phyloP scores from a whole-genome alignment of 495 filamentous ascomycete species.

The Glutinoglossum americanum region DNA sequence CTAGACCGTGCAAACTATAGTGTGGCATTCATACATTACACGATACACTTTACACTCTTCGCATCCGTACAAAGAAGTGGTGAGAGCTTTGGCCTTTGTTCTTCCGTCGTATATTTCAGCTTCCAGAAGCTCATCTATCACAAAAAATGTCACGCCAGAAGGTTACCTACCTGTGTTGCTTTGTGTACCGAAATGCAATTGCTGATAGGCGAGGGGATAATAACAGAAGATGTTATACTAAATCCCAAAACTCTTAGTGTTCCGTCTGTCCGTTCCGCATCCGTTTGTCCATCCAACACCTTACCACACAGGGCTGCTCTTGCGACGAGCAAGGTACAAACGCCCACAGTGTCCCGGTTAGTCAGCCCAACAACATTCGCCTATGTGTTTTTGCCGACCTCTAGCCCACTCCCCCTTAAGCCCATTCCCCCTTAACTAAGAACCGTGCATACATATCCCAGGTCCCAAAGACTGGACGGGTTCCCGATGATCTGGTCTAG shows the following conservation, averaged over 20 bases:
- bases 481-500: neutral
- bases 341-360: neutral
- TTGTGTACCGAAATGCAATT: too few species aligned
- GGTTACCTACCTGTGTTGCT: too few species aligned
- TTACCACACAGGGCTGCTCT: neutral
- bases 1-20: too few species aligned
- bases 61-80: too few species aligned
- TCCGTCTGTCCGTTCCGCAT: neutral
- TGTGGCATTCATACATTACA: too few species aligned
- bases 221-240: neutral
- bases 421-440: too few species aligned
- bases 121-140: too few species aligned
- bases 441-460: neutral
- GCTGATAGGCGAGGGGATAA: too few species aligned
- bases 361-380: neutral
- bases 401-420: neutral
- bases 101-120: too few species aligned
- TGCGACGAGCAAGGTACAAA: neutral
- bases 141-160: too few species aligned
- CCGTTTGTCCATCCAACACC: neutral
- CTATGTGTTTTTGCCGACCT: neutral
- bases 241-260: neutral
- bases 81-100: too few species aligned
- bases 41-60: too few species aligned
- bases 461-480: neutral